Conservation (phyloP, 2,329 filamentous ascomycete genomes). For the Fusarium nanum region DNA sequence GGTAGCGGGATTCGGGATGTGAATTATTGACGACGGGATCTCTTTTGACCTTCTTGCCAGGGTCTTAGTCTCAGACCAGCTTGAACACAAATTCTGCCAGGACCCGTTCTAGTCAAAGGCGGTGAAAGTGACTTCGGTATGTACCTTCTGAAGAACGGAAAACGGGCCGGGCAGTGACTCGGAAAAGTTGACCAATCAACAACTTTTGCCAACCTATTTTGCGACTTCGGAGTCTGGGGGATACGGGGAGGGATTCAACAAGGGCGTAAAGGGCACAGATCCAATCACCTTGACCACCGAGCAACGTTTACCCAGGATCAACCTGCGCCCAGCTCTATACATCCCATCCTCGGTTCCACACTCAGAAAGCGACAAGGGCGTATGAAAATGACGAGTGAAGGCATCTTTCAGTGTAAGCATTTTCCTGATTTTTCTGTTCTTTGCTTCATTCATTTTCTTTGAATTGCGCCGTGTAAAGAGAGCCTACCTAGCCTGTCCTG, state of each 20-base stretch:
- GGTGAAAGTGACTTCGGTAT: constrained; percentile 25
- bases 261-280: constrained; percentile 26
- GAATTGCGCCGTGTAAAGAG: constrained; percentile 20
- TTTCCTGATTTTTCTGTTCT: constrained; percentile 18
- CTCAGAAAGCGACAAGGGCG: constrained; percentile 41
- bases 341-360: constrained; percentile 43
- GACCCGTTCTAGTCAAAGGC: constrained; percentile 25
- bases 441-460: constrained; percentile 28
- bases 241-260: constrained; percentile 10
- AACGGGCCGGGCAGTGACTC: not conserved
- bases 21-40: constrained; percentile 12
- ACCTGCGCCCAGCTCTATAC: constrained; percentile 38
- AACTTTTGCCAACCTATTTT: not conserved
- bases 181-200: constrained; percentile 4
- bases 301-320: constrained; percentile 39
- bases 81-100: constrained; percentile 31
- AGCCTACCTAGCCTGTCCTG: constrained; percentile 13
- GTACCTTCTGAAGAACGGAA: not conserved
- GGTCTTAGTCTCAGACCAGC: constrained; percentile 15
- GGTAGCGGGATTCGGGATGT: constrained; percentile 5
- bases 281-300: constrained; percentile 41
- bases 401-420: constrained; percentile 42
- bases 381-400: constrained; percentile 47
- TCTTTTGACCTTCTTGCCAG: constrained; percentile 31
- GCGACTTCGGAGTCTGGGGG: constrained; percentile 37